Evolutionary conservation across 441 rosid species (phyloP).

Genomic region (Euphorbia schlechtendalii): DNA sequence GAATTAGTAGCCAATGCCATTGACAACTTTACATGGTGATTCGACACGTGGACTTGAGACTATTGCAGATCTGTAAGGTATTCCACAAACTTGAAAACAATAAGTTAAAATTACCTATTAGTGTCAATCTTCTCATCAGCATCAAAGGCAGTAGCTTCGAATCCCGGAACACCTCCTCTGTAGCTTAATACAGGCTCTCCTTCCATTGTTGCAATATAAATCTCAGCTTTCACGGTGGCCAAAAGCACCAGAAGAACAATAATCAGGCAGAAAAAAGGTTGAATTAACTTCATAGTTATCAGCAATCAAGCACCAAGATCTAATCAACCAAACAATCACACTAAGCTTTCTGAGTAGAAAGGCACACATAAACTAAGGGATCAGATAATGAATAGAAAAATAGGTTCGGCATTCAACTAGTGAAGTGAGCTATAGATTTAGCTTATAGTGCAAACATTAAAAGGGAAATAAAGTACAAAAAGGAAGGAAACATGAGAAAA

Average conservation of each 20-base stretch:
- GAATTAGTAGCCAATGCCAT: neutral
- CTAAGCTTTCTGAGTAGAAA: neutral
- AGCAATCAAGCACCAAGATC: slow-evolving; percentile 25
- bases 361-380: neutral
- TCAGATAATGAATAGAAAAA: slow-evolving; percentile 4
- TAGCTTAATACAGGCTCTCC: slow-evolving; percentile 92
- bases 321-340: slow-evolving; percentile 20
- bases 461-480: too few relatives aligned
- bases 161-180: slow-evolving; percentile 77
- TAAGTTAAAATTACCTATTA: slow-evolving; percentile 40
- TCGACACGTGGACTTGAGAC: neutral
- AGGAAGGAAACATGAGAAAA: neutral
- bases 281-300: slow-evolving; percentile 33
- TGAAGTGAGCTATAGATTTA: slow-evolving; percentile 1
- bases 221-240: slow-evolving; percentile 46
- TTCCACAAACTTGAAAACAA: neutral
- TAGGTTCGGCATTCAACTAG: slow-evolving; percentile 1
- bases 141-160: slow-evolving; percentile 80
- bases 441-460: slow-evolving; percentile 5
- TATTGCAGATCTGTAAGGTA: neutral
- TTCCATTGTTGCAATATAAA: slow-evolving; percentile 79
- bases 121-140: slow-evolving; percentile 76
- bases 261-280: slow-evolving; percentile 18
- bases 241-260: slow-evolving; percentile 34
- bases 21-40: neutral